phyloP scores from a whole-genome alignment of 768 basidiomycete species.

The Cantharellus cinnabarinus region DNA sequence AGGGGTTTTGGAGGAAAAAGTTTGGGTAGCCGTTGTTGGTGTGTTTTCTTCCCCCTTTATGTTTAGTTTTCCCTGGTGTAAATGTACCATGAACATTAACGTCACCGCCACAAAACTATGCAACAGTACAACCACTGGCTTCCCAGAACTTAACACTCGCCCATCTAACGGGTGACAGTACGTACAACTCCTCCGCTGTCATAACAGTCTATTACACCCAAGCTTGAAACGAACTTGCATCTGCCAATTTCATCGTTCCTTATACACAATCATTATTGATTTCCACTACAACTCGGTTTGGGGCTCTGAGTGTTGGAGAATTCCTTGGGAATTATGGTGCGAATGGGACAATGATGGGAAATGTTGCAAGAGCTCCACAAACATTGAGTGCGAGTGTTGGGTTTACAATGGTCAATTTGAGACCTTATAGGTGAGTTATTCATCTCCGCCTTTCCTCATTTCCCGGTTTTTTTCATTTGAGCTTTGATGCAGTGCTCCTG shows the following conservation, averaged over 20 bases:
- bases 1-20: constrained; percentile 19
- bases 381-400: constrained; percentile 19
- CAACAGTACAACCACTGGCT: constrained; percentile 4
- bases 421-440: constrained; percentile 13
- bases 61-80: neutral
- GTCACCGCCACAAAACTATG: neutral
- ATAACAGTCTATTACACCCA: constrained; percentile 12
- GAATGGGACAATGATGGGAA: constrained; percentile 21
- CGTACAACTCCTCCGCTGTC: constrained; percentile 2
- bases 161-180: constrained; percentile 3
- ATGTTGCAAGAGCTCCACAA: constrained; percentile 21
- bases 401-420: constrained; percentile 20
- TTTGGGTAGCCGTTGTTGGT: constrained; percentile 26
- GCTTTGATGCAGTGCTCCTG: constrained; percentile 16
- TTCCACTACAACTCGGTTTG: constrained; percentile 2
- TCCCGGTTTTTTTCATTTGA: neutral
- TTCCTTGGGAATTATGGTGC: constrained; percentile 11
- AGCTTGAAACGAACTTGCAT: constrained; percentile 24
- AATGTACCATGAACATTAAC: neutral
- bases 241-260: constrained; percentile 22
- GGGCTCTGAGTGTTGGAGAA: constrained; percentile 2
- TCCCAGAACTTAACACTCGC: constrained; percentile 4
- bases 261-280: constrained; percentile 15
- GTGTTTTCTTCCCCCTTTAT: constrained; percentile 9
- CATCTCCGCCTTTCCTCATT: neutral